Conservation (phyloP, 805 yeast genomes). For the Ogataea kodamae region DNA sequence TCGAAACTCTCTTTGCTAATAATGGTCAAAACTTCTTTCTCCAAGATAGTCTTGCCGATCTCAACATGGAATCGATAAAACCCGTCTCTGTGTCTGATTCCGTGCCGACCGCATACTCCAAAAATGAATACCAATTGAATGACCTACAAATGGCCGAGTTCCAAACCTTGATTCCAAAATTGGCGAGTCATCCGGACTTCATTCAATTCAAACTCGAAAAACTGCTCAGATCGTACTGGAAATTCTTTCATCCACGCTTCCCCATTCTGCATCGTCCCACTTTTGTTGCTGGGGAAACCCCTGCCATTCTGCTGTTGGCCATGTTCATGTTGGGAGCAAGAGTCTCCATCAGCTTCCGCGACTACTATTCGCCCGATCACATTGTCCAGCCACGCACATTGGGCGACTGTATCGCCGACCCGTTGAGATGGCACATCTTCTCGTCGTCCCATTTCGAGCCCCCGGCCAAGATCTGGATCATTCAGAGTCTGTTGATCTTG, state of each 20-base stretch:
- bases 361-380: constrained; percentile 21
- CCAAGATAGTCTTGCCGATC: constrained; percentile 29
- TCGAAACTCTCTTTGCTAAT: constrained; percentile 26
- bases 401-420: constrained; percentile 46
- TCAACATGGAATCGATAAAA: constrained; percentile 21
- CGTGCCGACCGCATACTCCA: constrained; percentile 3
- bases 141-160: constrained; percentile 24
- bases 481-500: constrained; percentile 69
- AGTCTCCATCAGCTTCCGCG: constrained; percentile 31
- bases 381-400: constrained; percentile 34
- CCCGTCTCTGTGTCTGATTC: not conserved
- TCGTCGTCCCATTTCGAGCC: constrained; percentile 69
- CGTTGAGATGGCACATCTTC: constrained; percentile 68
- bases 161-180: constrained; percentile 24
- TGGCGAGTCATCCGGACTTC: constrained; percentile 30
- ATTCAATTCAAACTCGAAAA: constrained; percentile 28
- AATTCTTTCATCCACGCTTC: constrained; percentile 54
- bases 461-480: constrained; percentile 72
- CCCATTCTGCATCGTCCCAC: constrained; percentile 59
- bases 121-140: constrained; percentile 15
- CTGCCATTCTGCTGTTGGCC: constrained; percentile 48
- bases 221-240: constrained; percentile 47
- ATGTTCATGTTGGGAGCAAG: constrained; percentile 57
- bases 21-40: constrained; percentile 30
- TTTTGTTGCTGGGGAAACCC: constrained; percentile 45